Conservation (phyloP, 2,329 filamentous ascomycete genomes). For the Acephala macrosclerotiorum region DNA sequence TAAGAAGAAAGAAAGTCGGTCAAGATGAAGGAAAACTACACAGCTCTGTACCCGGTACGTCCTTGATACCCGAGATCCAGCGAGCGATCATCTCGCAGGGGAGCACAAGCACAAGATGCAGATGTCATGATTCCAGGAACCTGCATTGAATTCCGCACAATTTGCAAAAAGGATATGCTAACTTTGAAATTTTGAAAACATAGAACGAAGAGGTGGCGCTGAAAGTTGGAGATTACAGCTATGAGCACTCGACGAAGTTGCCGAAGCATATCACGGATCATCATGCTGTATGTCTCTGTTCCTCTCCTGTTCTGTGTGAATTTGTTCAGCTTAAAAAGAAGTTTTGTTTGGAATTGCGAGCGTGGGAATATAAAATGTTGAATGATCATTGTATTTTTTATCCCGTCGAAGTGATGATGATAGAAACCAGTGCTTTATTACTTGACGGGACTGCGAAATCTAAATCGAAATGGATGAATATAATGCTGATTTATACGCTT, state of each 20-base stretch:
- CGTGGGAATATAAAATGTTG: too few relatives aligned
- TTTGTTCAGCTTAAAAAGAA: too few relatives aligned
- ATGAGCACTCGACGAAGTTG: constrained; percentile 50
- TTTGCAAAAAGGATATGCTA: neutral
- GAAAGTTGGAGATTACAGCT: constrained; percentile 53
- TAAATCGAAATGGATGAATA: too few relatives aligned
- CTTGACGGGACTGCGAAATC: too few relatives aligned
- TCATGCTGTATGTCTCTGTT: constrained; percentile 43
- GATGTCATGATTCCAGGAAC: neutral
- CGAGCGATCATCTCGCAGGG: too few relatives aligned
- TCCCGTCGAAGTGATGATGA: neutral
- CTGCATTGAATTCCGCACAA: neutral
- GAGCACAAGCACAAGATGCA: neutral
- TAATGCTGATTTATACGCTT: neutral
- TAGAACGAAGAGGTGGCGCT: constrained; percentile 49
- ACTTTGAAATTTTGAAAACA: neutral
- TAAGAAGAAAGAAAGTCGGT: neutral
- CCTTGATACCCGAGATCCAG: neutral
- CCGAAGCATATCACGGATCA: constrained; percentile 52
- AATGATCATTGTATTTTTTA: neutral
- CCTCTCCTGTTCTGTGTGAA: neutral
- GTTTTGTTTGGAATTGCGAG: too few relatives aligned
- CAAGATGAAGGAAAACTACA: constrained; percentile 39
- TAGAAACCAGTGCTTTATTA: too few relatives aligned
- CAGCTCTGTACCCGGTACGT: constrained; percentile 48